A percentile compares a stretch with the other conserved stretches of the same genome.
These are phyloP conservation scores for Wickerhamomyces queroliae DNA, from an alignment of 805 yeast species.

Conservation along the genomic window DNA sequence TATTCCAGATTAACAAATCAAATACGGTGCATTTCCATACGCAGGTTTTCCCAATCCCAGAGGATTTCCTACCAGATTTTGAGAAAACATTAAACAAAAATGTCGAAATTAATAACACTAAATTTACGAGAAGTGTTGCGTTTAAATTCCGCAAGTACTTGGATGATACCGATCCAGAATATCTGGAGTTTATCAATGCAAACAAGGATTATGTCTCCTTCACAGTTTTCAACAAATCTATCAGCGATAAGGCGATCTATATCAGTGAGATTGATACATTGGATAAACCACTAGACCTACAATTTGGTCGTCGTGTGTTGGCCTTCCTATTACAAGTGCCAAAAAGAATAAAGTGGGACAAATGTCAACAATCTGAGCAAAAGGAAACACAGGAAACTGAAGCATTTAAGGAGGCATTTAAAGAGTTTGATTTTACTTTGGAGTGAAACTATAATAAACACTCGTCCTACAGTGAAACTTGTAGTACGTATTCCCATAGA, in stretches of 20 bases:
- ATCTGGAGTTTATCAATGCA: constrained; percentile 22
- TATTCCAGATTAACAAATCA: constrained; percentile 63
- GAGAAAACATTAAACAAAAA: constrained; percentile 40
- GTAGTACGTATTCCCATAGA: too few relatives aligned
- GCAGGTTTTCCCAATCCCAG: constrained; percentile 70
- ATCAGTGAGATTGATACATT: constrained; percentile 23
- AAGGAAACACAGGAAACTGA: constrained; percentile 63
- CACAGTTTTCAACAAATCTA: constrained; percentile 28
- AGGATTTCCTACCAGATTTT: constrained; percentile 36
- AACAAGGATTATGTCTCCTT: constrained; percentile 23
- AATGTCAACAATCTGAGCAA: constrained; percentile 58
- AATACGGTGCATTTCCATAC: constrained; percentile 69
- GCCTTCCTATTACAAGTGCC: constrained; percentile 58
- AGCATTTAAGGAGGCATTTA: constrained; percentile 50
- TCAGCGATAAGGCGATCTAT: constrained; percentile 24
- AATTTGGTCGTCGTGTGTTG: constrained; percentile 76
- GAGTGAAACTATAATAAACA: too few relatives aligned
- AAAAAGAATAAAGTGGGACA: constrained; percentile 69
- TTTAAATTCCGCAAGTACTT: constrained; percentile 35
- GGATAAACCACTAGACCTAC: constrained; percentile 55
- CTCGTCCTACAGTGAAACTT: too few relatives aligned
- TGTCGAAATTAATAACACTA: constrained; percentile 40
- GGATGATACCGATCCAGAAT: constrained; percentile 19
- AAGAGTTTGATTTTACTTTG: constrained; percentile 46
- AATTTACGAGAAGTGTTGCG: constrained; percentile 33